Base-by-base conservation (phyloP, 352 stramenopile genomes). In the Globisporangium canariense region DNA sequence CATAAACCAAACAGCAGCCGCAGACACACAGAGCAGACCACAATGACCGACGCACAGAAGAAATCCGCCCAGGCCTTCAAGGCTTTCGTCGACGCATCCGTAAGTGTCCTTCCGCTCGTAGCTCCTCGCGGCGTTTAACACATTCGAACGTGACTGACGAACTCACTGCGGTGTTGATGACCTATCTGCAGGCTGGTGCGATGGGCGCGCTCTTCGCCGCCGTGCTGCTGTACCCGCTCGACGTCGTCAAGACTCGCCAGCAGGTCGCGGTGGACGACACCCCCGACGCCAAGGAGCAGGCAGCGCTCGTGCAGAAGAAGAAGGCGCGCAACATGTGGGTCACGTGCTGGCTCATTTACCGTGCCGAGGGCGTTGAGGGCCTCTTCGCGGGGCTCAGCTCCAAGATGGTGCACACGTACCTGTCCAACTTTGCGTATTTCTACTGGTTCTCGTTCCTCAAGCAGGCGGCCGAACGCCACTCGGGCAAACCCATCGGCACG, bases 371-470 rank as follows among this genome's bases (percentile, higher is more conserved):
- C 10, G 41, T 87, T 28, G 70, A 81, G 22, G 84, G 84, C 1
- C 70, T 90, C 54, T 90, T 91, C 60, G 77, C 81, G 0, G 84
- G 84, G 0, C 71, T 91, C 10, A 83, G 79, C 67, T 90, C 84
- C 56, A 93, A 93, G 68, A 74, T 88, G 36, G 75, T 84, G 62
- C 81, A 91, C 71, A 93, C 84, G 40, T 74, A 90, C 36, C 69
- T 81, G 47, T 88, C 82, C 54, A 91, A 89, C 68, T 93, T 93
- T 67, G 83, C 78, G 52, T 93, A 91, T 70, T 93, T 93, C 60
- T 93, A 93, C 70, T 93, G 84, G 79, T 93, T 91, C 64, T 87
- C 84, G 58, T 89, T 89, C 65, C 81, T 93, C 61, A 91, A 91
- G 67, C 71, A 76, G 36, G 71, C 73, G 0, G 75, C 80, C n/a